Evolutionary conservation across 371 early-diverging fungal species (phyloP).

Genomic region (Syncephalastrum sp.): DNA sequence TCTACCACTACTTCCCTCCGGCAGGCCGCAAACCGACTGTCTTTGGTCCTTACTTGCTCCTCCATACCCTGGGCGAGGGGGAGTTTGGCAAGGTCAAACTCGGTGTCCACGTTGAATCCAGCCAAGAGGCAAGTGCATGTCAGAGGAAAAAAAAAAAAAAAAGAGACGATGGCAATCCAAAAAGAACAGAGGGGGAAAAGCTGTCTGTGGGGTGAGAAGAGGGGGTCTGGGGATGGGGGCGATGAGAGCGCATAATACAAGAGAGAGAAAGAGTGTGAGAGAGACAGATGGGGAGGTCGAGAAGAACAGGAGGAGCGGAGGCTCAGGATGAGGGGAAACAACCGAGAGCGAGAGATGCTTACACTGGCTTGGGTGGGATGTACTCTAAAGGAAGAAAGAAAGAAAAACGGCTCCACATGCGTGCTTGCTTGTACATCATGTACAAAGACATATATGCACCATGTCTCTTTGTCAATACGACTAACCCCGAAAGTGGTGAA

Average conservation of each 20-base stretch:
- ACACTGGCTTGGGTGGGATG: too few relatives aligned
- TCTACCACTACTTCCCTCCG: conserved; percentile 45
- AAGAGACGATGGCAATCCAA: background rate
- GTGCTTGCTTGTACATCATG: conserved; percentile 3
- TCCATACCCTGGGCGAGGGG: conserved; percentile 98
- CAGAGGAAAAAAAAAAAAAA: conserved; percentile 30
- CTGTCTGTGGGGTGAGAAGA: too few relatives aligned
- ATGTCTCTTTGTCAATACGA: conserved; percentile 7
- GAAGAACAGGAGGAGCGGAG: too few relatives aligned
- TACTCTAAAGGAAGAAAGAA: background rate
- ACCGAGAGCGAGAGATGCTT: conserved; percentile 1
- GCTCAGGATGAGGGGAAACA: background rate
- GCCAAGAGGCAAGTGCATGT: conserved; percentile 81
- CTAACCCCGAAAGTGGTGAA: conserved; percentile 1
- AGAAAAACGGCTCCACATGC: background rate
- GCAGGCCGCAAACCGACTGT: conserved; percentile 55
- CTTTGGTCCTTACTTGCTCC: conserved; percentile 93
- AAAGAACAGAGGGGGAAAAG: background rate
- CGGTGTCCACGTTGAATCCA: conserved; percentile 88
- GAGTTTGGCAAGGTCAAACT: conserved; percentile 99
- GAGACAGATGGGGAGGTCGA: too few relatives aligned
- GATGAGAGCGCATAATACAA: too few relatives aligned
- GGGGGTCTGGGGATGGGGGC: too few relatives aligned
- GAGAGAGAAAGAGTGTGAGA: too few relatives aligned
- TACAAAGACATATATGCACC: background rate